A percentile compares a stretch with the other conserved stretches of the same genome.
phyloP scores from a whole-genome alignment of 2,329 filamentous ascomycete genomes.

The Bretziella fagacearum region DNA sequence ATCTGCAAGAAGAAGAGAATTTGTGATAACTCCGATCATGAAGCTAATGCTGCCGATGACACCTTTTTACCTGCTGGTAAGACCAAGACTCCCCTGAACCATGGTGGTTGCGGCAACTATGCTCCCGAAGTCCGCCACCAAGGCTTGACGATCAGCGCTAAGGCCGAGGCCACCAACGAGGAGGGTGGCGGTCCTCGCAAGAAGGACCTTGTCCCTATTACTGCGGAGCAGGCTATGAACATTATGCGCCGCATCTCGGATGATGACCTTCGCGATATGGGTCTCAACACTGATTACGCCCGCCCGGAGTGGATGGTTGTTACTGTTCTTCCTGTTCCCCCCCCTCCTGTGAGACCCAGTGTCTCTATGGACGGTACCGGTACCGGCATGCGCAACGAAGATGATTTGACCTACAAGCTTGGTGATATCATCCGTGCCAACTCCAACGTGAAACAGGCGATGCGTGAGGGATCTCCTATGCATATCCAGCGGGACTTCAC shows the following conservation, averaged over 20 bases:
- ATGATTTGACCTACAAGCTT: constrained; percentile 98
- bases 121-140: constrained; percentile 80
- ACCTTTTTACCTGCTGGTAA: constrained; percentile 46
- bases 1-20: constrained; percentile 75
- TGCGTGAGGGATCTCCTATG: constrained; percentile 76
- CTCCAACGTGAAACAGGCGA: constrained; percentile 78
- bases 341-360: constrained; percentile 87
- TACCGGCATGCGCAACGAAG: constrained; percentile 83
- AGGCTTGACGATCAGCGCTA: constrained; percentile 53
- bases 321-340: constrained; percentile 85
- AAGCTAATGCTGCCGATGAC: constrained; percentile 50
- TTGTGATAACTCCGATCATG: constrained; percentile 65
- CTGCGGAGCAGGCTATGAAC: constrained; percentile 66
- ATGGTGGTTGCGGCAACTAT: constrained; percentile 85
- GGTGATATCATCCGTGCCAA: constrained; percentile 98
- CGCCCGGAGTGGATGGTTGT: constrained; percentile 97
- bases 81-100: constrained; percentile 34
- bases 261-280: constrained; percentile 69
- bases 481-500: constrained; percentile 89
- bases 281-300: constrained; percentile 85
- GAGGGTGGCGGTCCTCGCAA: constrained; percentile 27
- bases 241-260: constrained; percentile 76
- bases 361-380: constrained; percentile 93
- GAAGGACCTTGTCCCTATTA: constrained; percentile 67
- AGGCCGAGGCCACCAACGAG: constrained; percentile 52